Base-by-base conservation (phyloP, 2,329 filamentous ascomycete genomes). In the Metarhizium robertsii region DNA sequence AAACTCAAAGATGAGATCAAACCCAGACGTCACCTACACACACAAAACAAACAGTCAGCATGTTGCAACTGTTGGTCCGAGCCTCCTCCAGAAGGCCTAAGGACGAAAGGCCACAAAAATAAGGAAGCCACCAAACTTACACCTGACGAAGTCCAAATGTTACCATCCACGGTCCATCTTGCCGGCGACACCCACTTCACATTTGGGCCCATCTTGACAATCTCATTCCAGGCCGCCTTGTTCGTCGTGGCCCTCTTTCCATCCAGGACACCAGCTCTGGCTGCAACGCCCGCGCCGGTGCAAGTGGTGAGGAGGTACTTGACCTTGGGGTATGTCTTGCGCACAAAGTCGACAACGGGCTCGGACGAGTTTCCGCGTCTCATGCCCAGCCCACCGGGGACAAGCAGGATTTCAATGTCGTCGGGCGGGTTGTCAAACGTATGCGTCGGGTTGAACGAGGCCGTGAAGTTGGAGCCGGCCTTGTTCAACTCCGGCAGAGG, bases 91-190 rank as follows among this genome's bases (percentile, higher is more conserved):
- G 25, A 25, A 25, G 25, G 25, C 25, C 25, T 4, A 25, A 25
- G 25, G 1, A 4, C 25, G 3, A 4, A 4, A 25, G 25, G 25
- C 25, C 34, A 36, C 34, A 13, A 8, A 45, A 6, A 4, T 47
- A 25, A n/a, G 16, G 14, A 52, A 42, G 42, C 16, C 34, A 32
- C 8, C 40, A 25, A 49, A 61, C 53, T 75, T 55, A 69, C 67
- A 51, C 85, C 84, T 1, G 81, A 83, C 4, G 79, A 79, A 3
- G 79, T 82, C 83, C 84, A 88, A 3, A 86, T 69, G 54, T 85
- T 84, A 4, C 80, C 83, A 65, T 87, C 83, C 0, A 74, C 70
- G 0, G 86, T 79, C 83, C 84, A 88, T 47, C 85, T 73, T 30
- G 84, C 85, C 43, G 75, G 72, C 1, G 73, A 68, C 32, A 83